Conservation (phyloP, 2,329 filamentous ascomycete species). For the Coleophoma cylindrospora region DNA sequence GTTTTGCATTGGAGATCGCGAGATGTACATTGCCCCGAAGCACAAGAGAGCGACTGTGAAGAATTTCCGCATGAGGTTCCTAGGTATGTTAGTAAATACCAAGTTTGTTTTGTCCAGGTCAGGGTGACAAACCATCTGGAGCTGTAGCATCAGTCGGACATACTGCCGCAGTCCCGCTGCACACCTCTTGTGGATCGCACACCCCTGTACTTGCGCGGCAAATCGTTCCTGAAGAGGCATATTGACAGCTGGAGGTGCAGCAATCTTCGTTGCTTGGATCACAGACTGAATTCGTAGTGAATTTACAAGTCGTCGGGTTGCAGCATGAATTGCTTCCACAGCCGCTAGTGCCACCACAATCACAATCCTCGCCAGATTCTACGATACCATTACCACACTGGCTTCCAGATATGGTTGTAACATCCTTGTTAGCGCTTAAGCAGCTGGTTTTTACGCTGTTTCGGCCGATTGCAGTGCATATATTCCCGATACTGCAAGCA, state of each 20-base stretch:
- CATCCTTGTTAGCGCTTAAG: conserved; percentile 78
- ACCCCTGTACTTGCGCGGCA: conserved; percentile 75
- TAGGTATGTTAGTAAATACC: conserved; percentile 11
- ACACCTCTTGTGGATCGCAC: conserved; percentile 84
- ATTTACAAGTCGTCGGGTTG: conserved; percentile 80
- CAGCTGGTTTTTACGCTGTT: conserved; percentile 73
- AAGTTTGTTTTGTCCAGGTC: no score
- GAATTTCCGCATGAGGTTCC: conserved; percentile 60
- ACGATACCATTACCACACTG: conserved; percentile 98
- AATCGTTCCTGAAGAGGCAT: conserved; percentile 61
- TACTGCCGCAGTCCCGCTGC: conserved; percentile 63
- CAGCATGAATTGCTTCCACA: conserved; percentile 80
- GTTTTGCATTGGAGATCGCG: conserved; percentile 85
- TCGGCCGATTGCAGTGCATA: conserved; percentile 78
- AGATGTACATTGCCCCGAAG: conserved; percentile 91
- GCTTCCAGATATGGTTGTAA: conserved; percentile 74
- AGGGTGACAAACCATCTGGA: conserved; percentile 50
- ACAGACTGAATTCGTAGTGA: conserved; percentile 67
- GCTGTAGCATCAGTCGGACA: conserved; percentile 72
- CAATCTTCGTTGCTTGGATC: conserved; percentile 80
- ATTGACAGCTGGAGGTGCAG: conserved; percentile 63
- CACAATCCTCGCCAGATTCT: conserved; percentile 88
- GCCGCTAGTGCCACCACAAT: conserved; percentile 73
- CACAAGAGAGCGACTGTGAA: conserved; percentile 57
- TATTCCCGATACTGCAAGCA: conserved; percentile 84